A percentile compares a stretch with the other conserved stretches of the same genome.
phyloP scores from a whole-genome alignment of 768 basidiomycete species.

The Amanita brunnescens region DNA sequence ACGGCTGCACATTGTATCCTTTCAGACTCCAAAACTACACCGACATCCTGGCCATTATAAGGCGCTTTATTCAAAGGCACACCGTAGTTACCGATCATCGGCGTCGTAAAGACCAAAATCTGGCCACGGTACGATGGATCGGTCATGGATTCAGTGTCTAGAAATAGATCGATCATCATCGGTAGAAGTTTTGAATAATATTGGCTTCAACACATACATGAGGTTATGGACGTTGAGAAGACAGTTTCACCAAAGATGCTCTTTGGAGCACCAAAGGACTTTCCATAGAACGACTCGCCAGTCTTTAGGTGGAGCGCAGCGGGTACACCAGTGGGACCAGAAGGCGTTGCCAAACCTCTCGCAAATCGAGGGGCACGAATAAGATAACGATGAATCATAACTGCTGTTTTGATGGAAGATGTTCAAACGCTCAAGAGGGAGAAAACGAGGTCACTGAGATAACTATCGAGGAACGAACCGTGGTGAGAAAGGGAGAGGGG shows the following conservation, averaged over 20 bases:
- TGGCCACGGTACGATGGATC: conserved; percentile 98
- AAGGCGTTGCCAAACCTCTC: conserved; percentile 63
- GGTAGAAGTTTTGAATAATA: background rate
- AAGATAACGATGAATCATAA: conserved; percentile 52
- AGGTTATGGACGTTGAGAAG: conserved; percentile 98
- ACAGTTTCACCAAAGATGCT: conserved; percentile 96
- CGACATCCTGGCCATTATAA: conserved; percentile 66
- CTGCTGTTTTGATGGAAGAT: conserved; percentile 14
- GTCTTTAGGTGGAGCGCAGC: conserved; percentile 89
- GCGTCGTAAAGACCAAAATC: conserved; percentile 97
- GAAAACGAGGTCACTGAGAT: conserved; percentile 87
- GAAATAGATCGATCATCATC: conserved; percentile 7
- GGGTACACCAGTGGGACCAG: conserved; percentile 45
- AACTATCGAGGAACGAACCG: conserved; percentile 40
- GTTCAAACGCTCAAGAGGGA: conserved; percentile 46
- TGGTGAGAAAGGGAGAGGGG: conserved; percentile 1
- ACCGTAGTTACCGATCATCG: conserved; percentile 98
- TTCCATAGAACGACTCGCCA: conserved; percentile 86
- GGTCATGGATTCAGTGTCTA: conserved; percentile 99
- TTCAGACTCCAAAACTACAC: conserved; percentile 82
- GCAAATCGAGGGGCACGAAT: conserved; percentile 39
- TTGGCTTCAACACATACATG: conserved; percentile 49
- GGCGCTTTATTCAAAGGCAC: conserved; percentile 78
- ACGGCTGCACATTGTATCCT: conserved; percentile 88
- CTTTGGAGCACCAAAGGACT: conserved; percentile 80